Base-by-base conservation (phyloP, 2,329 filamentous ascomycete species). In the Aspergillus calidoustus region DNA sequence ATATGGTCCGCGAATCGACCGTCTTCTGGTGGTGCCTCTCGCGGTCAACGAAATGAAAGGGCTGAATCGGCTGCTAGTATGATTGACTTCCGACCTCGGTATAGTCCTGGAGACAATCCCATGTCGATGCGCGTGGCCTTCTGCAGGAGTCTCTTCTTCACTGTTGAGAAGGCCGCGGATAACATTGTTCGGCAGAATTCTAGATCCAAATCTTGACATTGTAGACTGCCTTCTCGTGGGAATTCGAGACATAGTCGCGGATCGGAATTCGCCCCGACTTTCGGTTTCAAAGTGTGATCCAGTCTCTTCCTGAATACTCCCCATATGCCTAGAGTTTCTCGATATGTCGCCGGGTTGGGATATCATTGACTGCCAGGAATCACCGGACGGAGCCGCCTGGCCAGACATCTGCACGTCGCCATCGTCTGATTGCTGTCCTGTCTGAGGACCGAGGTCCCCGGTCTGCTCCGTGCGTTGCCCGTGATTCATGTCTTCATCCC, bases 171-270 rank as follows among this genome's bases (percentile, higher is more conserved):
- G 70, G 4, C 77, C 77, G 58, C 79, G 75, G 28, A 78, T 77
- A 17, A 80, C 78, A 13, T 77, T 77, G 60, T 81, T 79, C 41
- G 81, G 80, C n/a, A 82, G 66, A 30, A 83, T 74, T 62, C 80
- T 75, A 22, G 81, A 81, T 15, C 80, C 79, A 48, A 83, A 69
- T 44, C 81, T 73, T 55, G 80, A 82, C 76, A 83, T 80, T 15
- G 80, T 76, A 4, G 80, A 82, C 62, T 79, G 79, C 61, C 79
- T 74, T 65, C 78, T 75, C 38, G 75, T 69, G 56, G 76, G 72
- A 63, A 79, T 68, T 60, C 73, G 67, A 66, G 75, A 60, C 66
- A 78, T 62, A 34, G 74, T 68, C 61, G 72, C 68, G 43, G 70
- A 71, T 43, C 69, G 72, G 59, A 66, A 72, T 46, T 75, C 74